Base-by-base conservation (phyloP, 2,329 filamentous ascomycete genomes). In the Coleophoma crateriformis region DNA sequence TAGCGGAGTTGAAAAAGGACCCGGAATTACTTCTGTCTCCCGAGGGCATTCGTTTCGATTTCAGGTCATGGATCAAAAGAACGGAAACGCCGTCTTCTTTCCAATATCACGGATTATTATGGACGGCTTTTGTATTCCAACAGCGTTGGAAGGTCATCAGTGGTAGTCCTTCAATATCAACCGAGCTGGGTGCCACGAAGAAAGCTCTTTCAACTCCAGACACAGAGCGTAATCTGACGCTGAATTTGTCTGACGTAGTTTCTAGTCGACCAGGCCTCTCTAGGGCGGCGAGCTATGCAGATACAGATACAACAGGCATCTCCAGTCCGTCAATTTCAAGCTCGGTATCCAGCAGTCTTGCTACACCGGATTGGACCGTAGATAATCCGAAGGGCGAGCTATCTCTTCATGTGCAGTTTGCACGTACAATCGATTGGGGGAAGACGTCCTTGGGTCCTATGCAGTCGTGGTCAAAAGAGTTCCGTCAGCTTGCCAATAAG, bases 401-500 rank as follows among this genome's bases (percentile, higher is more conserved):
- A 32, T 83, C 85, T 2, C 68, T 75, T 3, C 88, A 92, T 61
- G 84, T 91, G 40, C 78, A 75, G 38, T 87, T 91, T 56, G 84
- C 85, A 13, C 79, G 86, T 43, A 81, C 78, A 19, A 66, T 85
- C 17, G 84, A 91, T 64, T 94, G 88, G 88, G 77, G 77, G 1
- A 72, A 77, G 0, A 92, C 88, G 2, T 72, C 83, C 1, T 71
- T 94, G 1, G 88, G 88, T 0, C 84, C 87, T 0, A 88, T 92
- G 37, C 82, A 86, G 53, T 67, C 78, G 12, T 85, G 89, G 58
- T 69, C 91, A 41, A 78, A 87, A 41, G 85, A 90, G 56, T 71
- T 94, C 46, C 78, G 88, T 42, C 80, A 82, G 56, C 85, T 91
- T 79, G 84, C 85, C 40, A 91, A 90, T 63, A 67, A 92, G 39